These are phyloP conservation scores for Nakazawaea sp. DNA, from an alignment of 805 yeast genomes.

Conservation along the genomic window DNA sequence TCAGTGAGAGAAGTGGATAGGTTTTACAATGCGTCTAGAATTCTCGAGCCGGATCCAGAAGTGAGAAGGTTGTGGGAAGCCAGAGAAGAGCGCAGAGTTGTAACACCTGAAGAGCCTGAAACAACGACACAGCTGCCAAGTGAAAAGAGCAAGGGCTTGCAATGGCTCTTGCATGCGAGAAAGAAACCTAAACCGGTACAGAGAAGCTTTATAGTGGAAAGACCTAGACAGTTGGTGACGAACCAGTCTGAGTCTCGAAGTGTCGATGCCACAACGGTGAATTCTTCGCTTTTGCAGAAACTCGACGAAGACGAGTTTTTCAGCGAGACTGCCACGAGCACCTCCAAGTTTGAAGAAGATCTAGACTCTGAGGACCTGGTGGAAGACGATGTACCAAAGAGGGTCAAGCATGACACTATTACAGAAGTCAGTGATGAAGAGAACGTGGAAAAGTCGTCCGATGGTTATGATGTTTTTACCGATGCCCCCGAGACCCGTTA, in stretches of 20 bases:
- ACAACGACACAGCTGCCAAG: neutral
- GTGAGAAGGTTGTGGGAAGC: slow-evolving; percentile 45
- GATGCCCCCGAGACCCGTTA: too few species aligned
- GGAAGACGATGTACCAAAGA: neutral
- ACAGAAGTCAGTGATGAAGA: neutral
- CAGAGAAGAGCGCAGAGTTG: slow-evolving; percentile 29
- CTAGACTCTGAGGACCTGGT: too few species aligned
- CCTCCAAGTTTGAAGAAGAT: neutral
- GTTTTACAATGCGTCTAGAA: slow-evolving; percentile 36
- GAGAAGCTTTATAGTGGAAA: slow-evolving; percentile 23
- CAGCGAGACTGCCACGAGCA: neutral
- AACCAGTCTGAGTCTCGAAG: neutral
- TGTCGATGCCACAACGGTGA: neutral
- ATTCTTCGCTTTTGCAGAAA: neutral
- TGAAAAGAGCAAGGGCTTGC: too few species aligned
- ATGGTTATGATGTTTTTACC: too few species aligned
- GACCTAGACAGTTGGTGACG: slow-evolving; percentile 19
- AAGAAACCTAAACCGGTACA: neutral
- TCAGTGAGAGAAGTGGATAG: slow-evolving; percentile 56
- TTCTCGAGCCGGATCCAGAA: slow-evolving; percentile 40
- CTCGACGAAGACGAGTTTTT: neutral
- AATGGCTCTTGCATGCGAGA: too few species aligned
- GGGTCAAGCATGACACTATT: neutral
- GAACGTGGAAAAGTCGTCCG: neutral
- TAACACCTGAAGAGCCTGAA: neutral